Evolutionary conservation across 768 basidiomycete genomes (phyloP), one percentile per base, ranked within the genome.

Genomic region (Porphyrellus cyaneotinctus): DNA sequence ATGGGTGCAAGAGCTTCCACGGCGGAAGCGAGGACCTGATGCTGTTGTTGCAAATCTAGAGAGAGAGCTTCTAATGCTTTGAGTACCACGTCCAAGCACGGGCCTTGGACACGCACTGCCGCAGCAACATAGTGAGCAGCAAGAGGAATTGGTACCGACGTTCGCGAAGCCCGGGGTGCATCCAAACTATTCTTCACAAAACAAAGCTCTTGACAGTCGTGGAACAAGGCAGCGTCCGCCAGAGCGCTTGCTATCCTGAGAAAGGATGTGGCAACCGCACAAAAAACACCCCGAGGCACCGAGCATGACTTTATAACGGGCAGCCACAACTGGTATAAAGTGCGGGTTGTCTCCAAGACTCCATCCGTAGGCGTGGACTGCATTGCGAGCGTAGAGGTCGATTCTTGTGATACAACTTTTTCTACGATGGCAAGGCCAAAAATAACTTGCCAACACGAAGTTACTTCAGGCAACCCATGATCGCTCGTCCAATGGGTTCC

Each of bases 321-420:
- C 49, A 57, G 58, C 78, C 81, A 84, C 17, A 50, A 59, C 20
- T 56, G 60, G 75, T 76, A 79, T n/a, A 81, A 61, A 15, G 68
- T 52, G 13, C 68, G 67, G 8, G 69, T 49, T 20, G 71, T 60
- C 37, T 63, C 55, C 47, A 63, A 64, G 30, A 72, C 36, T 17
- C 36, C 57, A 17, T 56, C 56, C 18, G 41, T 39, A 17, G 32
- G 30, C 6, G 10, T 30, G 35, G 45, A 18, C 35, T 49, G 41
- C 15, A 35, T 35, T 41, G 43, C 20, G 20, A 53, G 36, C 12
- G 55, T 18, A 24, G 51, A 49, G 13, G 44, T 23, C 8, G 37
- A 23, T 15, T 47, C 46, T 46, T 45, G 52, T 23, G 67, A 38
- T 6, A 64, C n/a, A 14, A 15, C 57, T 39, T 65, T 69, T 30